These are phyloP conservation scores for Boletus rex-veris DNA, from an alignment of 768 basidiomycete genomes.

Conservation along the genomic window DNA sequence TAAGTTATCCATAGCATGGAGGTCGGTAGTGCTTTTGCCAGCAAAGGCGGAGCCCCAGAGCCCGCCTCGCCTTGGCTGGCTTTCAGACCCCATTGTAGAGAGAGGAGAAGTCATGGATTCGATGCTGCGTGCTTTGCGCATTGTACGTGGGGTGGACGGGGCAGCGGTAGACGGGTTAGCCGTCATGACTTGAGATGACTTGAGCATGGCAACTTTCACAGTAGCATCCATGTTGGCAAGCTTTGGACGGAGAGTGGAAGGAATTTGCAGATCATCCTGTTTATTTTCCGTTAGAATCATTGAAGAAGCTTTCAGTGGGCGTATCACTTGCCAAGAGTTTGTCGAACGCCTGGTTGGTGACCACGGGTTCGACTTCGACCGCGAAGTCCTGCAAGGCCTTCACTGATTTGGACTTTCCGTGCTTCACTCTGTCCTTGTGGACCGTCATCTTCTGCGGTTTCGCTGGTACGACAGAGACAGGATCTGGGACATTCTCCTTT, in stretches of 20 bases:
- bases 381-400: constrained; percentile 40
- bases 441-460: constrained; percentile 21
- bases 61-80: constrained; percentile 20
- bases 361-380: constrained; percentile 24
- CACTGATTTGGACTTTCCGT: constrained; percentile 43
- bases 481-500: constrained; percentile 66
- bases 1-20: constrained; percentile 25
- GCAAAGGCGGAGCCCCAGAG: constrained; percentile 26
- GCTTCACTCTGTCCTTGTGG: constrained; percentile 30
- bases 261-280: constrained; percentile 89
- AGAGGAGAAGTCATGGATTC: constrained; percentile 61
- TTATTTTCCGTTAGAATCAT: constrained; percentile 2
- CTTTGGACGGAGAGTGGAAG: constrained; percentile 70
- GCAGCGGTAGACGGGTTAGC: constrained; percentile 35
- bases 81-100: constrained; percentile 37
- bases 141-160: constrained; percentile 49
- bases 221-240: constrained; percentile 76
- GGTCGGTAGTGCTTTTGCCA: constrained; percentile 30
- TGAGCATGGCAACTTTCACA: constrained; percentile 90
- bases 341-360: constrained; percentile 73
- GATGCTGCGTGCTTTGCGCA: constrained; percentile 71
- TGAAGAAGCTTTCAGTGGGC: too few species aligned
- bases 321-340: constrained; percentile 62
- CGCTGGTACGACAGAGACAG: constrained; percentile 33
- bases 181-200: constrained; percentile 69